A percentile compares a stretch with the other conserved stretches of the same genome.
Conservation (phyloP, 2,329 filamentous ascomycete genomes). For the Pleurostoma richardsiae region DNA sequence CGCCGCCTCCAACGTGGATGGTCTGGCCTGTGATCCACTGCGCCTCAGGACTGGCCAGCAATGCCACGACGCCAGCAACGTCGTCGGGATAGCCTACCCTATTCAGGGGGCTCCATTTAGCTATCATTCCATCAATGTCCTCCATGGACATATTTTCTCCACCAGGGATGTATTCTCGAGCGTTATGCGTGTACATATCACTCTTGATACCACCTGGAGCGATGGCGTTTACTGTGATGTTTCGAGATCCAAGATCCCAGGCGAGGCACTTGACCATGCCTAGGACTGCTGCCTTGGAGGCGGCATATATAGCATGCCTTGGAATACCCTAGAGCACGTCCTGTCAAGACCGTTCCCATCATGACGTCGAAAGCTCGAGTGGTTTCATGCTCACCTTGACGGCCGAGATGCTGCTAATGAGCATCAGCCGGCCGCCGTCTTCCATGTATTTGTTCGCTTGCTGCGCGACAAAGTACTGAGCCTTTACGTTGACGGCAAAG, state of each 20-base stretch:
- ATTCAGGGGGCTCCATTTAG: conserved; percentile 3
- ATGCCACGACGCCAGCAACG: conserved; percentile 29
- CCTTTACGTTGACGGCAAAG: conserved; percentile 10
- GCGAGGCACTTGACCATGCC: conserved; percentile 4
- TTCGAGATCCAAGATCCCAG: conserved; percentile 6
- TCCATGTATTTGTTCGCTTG: conserved; percentile 11
- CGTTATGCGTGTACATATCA: conserved; percentile 6
- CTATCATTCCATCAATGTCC: conserved; percentile 5
- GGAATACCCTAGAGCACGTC: background rate
- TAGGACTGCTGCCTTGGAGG: conserved; percentile 3
- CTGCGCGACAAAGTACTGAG: conserved; percentile 11
- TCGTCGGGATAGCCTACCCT: conserved; percentile 7
- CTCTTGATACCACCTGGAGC: conserved; percentile 9
- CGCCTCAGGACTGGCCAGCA: conserved; percentile 22
- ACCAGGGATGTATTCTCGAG: conserved; percentile 7
- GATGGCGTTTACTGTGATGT: conserved; percentile 14
- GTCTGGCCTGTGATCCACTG: conserved; percentile 12
- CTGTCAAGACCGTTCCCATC: background rate
- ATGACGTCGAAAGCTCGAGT: background rate
- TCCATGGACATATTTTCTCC: conserved; percentile 4
- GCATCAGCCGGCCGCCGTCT: conserved; percentile 10
- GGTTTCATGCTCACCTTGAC: conserved; percentile 9
- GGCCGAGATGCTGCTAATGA: conserved; percentile 10
- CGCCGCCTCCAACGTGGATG: conserved; percentile 10
- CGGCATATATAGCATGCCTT: conserved; percentile 2